Evolutionary conservation across 495 filamentous ascomycete genomes (phyloP).

Genomic region (Lasiosphaeriaceae sp.): DNA sequence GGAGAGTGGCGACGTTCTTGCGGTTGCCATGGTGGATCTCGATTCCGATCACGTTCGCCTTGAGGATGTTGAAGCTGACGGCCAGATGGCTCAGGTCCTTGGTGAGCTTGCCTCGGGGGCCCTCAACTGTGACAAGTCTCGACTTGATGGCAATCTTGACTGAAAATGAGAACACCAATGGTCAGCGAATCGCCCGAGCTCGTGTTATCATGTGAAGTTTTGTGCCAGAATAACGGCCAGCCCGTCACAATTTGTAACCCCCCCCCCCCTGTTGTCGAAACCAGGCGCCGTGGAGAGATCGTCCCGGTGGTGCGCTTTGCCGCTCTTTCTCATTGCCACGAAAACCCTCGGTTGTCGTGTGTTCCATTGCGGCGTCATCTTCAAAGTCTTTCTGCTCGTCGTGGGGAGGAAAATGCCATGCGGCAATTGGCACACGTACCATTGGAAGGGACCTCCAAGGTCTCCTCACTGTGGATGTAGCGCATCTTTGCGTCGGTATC

Average conservation of each 20-base stretch:
- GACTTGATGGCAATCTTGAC: constrained; percentile 97
- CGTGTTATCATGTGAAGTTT: not conserved
- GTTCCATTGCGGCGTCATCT: not conserved
- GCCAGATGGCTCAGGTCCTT: constrained; percentile 96
- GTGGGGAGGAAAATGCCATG: not conserved
- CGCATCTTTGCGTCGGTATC: constrained; percentile 68
- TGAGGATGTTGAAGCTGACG: constrained; percentile 85
- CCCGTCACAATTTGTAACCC: not conserved
- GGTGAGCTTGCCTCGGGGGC: constrained; percentile 87
- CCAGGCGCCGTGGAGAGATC: too few relatives aligned
- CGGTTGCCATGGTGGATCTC: constrained; percentile 96
- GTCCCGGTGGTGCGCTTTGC: too few relatives aligned
- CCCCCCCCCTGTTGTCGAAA: too few relatives aligned
- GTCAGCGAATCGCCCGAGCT: constrained; percentile 29
- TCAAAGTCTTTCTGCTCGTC: not conserved
- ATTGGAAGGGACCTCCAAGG: constrained; percentile 88
- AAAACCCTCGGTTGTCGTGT: not conserved
- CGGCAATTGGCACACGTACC: constrained; percentile 61
- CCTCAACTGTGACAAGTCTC: constrained; percentile 90
- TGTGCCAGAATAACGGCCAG: not conserved
- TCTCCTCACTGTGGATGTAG: constrained; percentile 97
- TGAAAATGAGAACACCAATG: constrained; percentile 41
- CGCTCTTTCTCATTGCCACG: too few relatives aligned
- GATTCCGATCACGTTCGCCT: constrained; percentile 81
- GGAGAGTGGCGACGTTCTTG: constrained; percentile 96